Base-by-base conservation (phyloP, 1,284 basidiomycete genomes). In the Fomes fomentarius region DNA sequence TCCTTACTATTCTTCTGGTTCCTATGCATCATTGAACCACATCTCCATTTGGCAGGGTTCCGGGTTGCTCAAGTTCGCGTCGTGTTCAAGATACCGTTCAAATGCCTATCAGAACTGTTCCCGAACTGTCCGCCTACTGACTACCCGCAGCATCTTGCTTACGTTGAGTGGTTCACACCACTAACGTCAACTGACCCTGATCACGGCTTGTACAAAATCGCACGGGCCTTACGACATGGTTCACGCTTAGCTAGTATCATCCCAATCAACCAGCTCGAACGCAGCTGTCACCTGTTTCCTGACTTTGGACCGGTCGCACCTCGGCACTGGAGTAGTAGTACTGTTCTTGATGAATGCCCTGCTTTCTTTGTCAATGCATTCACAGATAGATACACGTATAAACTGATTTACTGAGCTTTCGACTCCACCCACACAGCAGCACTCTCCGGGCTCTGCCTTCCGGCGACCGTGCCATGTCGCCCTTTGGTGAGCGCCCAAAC, bases 81-180 rank as follows among this genome's bases (percentile, higher is more conserved):
- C 0, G 44, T 64, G 2, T 66, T 66, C 45, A 41, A 19, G 14
- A 50, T 47, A 24, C 61, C 34, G 14, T 42, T 30, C 10, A 11
- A n/a, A 26, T 40, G 21, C 26, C n/a, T 9, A 8, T 41, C 6
- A 1, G 22, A 24, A 4, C 28, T 59, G 10, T 65, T 68, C 42
- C 52, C 50, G 26, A 5, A 15, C n/a, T 38, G 25, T 33, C 53
- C 4, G 38, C 34, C 26, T 28, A 10, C 4, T 4, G 17, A 19
- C 9, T 41, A n/a, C 7, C 58, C 64, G 1, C 24, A 37, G 11
- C 50, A 65, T 47, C 53, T 73, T 17, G 71, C 66, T 0, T 73
- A 71, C 44, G 57, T 73, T 15, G 69, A 72, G 47, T 73, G 70
- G 71, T 71, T 67, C 53, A 37, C 45, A 22, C 21, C 45, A 4